Percentiles rank a stretch among this genome's conserved stretches.
phyloP scores from a whole-genome alignment of 139 green algal species.

The Chlorella sp. region DNA sequence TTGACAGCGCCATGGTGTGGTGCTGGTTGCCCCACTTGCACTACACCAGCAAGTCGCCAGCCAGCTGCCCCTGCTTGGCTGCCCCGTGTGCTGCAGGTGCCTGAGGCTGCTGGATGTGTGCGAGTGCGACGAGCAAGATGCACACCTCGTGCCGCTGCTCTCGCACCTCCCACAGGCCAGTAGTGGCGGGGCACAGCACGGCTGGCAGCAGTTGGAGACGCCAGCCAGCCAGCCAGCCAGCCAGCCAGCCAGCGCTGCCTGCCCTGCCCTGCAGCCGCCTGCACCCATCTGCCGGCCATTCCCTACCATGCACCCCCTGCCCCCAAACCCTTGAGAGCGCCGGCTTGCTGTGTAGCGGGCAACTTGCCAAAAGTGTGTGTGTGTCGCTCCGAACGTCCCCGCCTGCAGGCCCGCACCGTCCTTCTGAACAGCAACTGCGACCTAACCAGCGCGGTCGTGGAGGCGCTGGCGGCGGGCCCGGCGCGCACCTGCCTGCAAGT shows the following conservation, averaged over 20 bases:
- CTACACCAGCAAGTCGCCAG: no score
- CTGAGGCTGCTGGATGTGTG: not conserved
- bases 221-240: not conserved
- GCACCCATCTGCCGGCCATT: not conserved
- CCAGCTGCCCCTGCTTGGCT: not conserved
- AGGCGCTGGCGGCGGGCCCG: slow-evolving; percentile 11
- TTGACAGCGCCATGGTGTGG: not conserved
- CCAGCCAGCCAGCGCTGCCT: not conserved
- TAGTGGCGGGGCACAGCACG: not conserved
- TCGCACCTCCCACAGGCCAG: not conserved
- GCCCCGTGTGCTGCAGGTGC: not conserved
- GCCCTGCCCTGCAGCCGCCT: not conserved
- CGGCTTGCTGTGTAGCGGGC: no score
- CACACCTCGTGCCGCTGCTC: not conserved
- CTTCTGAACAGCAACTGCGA: not conserved
- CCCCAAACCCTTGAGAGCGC: no score
- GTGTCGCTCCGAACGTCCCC: no score
- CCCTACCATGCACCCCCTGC: not conserved
- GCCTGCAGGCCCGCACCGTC: not conserved
- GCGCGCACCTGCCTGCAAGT: not conserved
- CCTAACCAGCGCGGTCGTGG: not conserved
- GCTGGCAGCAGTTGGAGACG: not conserved
- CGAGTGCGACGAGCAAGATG: slow-evolving; percentile 1
- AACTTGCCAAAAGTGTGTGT: no score
- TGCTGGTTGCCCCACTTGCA: not conserved